These are phyloP conservation scores for Lachnellula subtilissima DNA, from an alignment of 2,329 filamentous ascomycete genomes.

Conservation along the genomic window DNA sequence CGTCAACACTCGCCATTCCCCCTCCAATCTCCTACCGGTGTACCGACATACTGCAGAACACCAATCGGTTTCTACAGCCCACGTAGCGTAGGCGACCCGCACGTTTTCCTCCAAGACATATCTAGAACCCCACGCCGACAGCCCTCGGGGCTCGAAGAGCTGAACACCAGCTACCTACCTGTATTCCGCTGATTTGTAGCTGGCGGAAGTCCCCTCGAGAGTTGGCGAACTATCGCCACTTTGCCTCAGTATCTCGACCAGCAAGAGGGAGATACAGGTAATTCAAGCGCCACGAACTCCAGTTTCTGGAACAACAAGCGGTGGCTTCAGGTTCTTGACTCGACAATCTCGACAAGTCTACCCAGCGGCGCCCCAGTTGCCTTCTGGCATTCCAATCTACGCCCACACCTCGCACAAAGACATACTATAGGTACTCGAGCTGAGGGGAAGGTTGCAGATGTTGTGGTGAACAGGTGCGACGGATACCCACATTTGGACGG, in stretches of 20 bases:
- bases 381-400: constrained; percentile 12
- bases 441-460: constrained; percentile 27
- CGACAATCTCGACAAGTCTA: constrained; percentile 7
- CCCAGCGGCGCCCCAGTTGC: not conserved
- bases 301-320: not conserved
- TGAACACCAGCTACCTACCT: not conserved
- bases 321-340: constrained; percentile 6
- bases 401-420: constrained; percentile 13
- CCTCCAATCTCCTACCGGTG: constrained; percentile 6
- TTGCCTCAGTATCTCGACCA: constrained; percentile 1
- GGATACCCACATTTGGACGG: constrained; percentile 31
- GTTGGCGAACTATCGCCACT: constrained; percentile 8
- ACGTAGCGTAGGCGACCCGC: not conserved
- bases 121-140: not conserved
- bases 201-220: constrained; percentile 4
- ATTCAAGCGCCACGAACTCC: not conserved
- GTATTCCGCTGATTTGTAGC: not conserved
- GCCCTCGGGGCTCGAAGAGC: not conserved
- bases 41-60: constrained; percentile 1
- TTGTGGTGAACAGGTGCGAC: constrained; percentile 30
- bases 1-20: not conserved
- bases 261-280: not conserved
- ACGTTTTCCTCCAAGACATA: constrained; percentile 9
- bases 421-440: constrained; percentile 20
- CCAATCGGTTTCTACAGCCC: constrained; percentile 3